Conservation (phyloP, 2,329 filamentous ascomycete species). For the Alternaria conjuncta region DNA sequence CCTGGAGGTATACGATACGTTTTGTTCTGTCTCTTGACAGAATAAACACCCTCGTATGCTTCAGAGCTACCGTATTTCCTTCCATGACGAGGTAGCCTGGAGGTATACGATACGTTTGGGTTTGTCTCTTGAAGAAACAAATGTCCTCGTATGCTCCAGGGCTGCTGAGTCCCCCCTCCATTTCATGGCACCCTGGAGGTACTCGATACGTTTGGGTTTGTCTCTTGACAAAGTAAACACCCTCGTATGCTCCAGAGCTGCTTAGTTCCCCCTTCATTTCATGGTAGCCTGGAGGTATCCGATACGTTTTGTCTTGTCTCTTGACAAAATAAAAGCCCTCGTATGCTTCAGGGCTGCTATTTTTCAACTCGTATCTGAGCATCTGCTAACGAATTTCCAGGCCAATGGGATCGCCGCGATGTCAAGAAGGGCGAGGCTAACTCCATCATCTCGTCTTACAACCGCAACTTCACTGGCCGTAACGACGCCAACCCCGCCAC, state of each 20-base stretch:
- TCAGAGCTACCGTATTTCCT: no score
- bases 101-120: not conserved
- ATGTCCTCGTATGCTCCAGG: not conserved
- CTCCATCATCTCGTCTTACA: constrained; percentile 98
- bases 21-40: no score
- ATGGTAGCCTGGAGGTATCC: not conserved
- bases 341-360: not conserved
- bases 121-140: no score
- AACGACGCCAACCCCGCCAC: constrained; percentile 96
- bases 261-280: no score
- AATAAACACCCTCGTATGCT: no score
- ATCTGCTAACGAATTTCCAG: no score
- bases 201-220: not conserved
- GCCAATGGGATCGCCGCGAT: constrained; percentile 47
- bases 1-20: no score
- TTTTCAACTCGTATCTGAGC: no score
- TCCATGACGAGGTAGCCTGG: no score
- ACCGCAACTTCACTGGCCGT: constrained; percentile 99
- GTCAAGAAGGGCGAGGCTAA: constrained; percentile 95
- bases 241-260: not conserved
- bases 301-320: not conserved
- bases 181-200: not conserved
- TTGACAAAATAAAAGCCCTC: not conserved
- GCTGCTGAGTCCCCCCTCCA: no score
- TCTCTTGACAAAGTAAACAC: not conserved